Evolutionary conservation across 2,329 filamentous ascomycete genomes (phyloP).

Genomic region (Coniochaeta pulveracea): DNA sequence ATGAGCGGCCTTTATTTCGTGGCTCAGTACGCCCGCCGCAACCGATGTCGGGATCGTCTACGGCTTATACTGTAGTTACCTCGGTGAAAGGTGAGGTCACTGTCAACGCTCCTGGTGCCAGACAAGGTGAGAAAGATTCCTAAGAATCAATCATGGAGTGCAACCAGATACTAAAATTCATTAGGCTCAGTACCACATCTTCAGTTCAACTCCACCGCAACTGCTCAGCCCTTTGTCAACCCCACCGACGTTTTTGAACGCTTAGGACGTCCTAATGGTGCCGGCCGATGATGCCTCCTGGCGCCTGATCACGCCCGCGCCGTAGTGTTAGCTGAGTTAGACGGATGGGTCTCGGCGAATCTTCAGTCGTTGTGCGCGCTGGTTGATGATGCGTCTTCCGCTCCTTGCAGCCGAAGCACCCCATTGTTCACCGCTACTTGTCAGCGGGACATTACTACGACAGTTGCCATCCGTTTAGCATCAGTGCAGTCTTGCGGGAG

Average conservation of each 20-base stretch:
- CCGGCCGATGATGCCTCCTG: too few species aligned
- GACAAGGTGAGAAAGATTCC: background rate
- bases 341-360: too few species aligned
- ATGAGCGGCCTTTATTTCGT: conserved; percentile 6
- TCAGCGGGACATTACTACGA: too few species aligned
- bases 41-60: background rate
- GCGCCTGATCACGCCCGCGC: too few species aligned
- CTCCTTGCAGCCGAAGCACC: too few species aligned
- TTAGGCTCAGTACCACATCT: background rate
- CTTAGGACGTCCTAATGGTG: too few species aligned
- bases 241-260: background rate
- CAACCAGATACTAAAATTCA: background rate
- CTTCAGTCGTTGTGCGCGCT: too few species aligned
- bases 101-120: background rate
- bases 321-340: too few species aligned
- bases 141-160: background rate
- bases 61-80: background rate
- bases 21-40: conserved; percentile 5
- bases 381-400: too few species aligned
- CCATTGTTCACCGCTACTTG: too few species aligned
- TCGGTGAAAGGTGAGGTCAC: background rate
- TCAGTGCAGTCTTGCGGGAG: too few species aligned
- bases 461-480: too few species aligned
- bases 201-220: background rate
- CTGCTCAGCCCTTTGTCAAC: conserved; percentile 1